phyloP scores from a whole-genome alignment of 1,139 yeast species.

The Hyphopichia buzzinii region DNA sequence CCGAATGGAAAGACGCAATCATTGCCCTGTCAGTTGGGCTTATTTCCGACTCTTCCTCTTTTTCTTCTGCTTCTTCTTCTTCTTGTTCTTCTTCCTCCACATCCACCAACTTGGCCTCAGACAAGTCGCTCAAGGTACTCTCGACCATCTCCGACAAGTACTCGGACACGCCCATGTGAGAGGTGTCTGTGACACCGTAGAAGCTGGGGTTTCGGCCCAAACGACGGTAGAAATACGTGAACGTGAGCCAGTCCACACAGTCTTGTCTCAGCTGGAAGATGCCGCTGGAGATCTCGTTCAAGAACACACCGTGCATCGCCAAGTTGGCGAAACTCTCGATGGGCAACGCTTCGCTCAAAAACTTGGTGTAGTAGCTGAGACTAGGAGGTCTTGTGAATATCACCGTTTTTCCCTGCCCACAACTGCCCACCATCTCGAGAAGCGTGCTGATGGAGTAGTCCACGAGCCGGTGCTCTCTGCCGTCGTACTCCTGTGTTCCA shows the following conservation, averaged over 20 bases:
- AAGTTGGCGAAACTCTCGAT: conserved; percentile 72
- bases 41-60: conserved; percentile 45
- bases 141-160: conserved; percentile 84
- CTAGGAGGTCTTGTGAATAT: conserved; percentile 58
- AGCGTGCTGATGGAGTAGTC: conserved; percentile 69
- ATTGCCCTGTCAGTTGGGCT: conserved; percentile 66
- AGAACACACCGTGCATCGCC: conserved; percentile 61
- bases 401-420: conserved; percentile 41
- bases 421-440: conserved; percentile 72
- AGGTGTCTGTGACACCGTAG: conserved; percentile 69
- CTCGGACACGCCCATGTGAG: conserved; percentile 71
- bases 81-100: conserved; percentile 40
- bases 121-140: conserved; percentile 62
- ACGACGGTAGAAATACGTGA: conserved; percentile 78
- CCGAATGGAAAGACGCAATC: conserved; percentile 71
- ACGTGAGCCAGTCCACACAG: conserved; percentile 88
- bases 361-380: conserved; percentile 65
- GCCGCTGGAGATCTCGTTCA: conserved; percentile 68
- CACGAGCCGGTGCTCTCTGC: conserved; percentile 64
- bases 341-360: conserved; percentile 74
- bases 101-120: conserved; percentile 62
- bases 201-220: conserved; percentile 82
- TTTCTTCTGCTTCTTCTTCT: conserved; percentile 34
- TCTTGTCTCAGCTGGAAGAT: conserved; percentile 74
- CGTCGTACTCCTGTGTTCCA: conserved; percentile 75